phyloP scores from a whole-genome alignment of 257 asterid species.

The Salvia splendens region DNA sequence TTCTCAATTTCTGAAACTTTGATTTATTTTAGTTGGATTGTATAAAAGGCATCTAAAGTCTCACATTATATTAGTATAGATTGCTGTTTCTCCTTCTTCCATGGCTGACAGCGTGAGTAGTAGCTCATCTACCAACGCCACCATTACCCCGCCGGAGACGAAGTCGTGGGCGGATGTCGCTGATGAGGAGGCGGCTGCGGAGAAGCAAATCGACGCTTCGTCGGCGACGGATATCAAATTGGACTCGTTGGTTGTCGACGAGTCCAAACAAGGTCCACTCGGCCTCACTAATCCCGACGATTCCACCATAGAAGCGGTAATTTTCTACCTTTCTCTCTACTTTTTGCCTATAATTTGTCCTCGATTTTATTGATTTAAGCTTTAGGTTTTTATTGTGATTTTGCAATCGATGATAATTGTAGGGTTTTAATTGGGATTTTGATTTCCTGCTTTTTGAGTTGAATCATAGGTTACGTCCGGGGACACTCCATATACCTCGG shows the following conservation, averaged over 20 bases:
- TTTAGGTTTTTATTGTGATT: not conserved
- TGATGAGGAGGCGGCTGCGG: conserved; percentile 32
- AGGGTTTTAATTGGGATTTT: conserved; percentile 25
- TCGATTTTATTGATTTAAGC: conserved; percentile 18
- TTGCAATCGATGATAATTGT: no score
- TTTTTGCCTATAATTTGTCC: not conserved
- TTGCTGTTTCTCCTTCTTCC: not conserved
- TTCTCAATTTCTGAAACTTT: no score
- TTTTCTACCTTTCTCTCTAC: not conserved
- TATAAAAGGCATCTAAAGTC: no score
- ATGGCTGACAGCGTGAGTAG: conserved; percentile 41
- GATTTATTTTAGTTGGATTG: no score
- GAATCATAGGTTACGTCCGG: not conserved
- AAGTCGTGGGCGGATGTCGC: conserved; percentile 67
- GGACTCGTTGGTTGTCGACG: no score
- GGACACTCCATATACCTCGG: no score
- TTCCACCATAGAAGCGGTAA: no score
- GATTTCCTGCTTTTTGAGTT: not conserved
- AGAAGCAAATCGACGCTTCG: no score
- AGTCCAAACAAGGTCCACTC: no score
- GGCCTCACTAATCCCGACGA: conserved; percentile 42
- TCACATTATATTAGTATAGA: no score
- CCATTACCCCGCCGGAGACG: conserved; percentile 20
- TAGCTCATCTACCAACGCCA: conserved; percentile 1
- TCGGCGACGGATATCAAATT: no score